Evolutionary conservation across 441 rosid species (phyloP), one percentile per base, ranked within the genome.

Genomic region (Populus hybrid): DNA sequence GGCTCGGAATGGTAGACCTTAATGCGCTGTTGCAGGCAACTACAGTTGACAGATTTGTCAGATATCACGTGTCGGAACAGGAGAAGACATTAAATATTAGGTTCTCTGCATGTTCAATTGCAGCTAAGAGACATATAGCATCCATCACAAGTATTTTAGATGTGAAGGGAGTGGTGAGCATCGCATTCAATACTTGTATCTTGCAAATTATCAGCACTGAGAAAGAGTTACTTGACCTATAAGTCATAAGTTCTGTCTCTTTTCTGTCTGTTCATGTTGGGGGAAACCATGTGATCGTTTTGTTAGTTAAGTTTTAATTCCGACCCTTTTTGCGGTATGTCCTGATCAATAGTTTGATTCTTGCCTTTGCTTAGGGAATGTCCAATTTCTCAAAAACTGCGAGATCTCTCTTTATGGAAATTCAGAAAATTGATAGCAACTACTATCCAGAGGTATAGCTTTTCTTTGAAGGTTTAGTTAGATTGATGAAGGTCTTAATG

Each of bases 321-420:
- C 65, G 33, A 16, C 59, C 9, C 33, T 68, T 35, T 74, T 50
- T 28, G 12, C 68, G 23, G 38, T 65, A 68, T 77, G 67, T 65
- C 72, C 74, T 69, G 75, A 77, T 35, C 38, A 68, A 64, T 70
- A 20, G 72, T 81, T 75, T 40, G 31, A 3, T 36, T 78, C 23
- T 74, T 74, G 45, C 67, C 45, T 79, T 77, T 82, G 78, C 63
- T 35, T 69, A 89, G 92, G 91, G 92, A 74, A 84, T 86, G 91
- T 81, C 87, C 36, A 89, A 87, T 78, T 90, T 89, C 88, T 88
- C 90, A 23, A 90, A 88, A 84, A 83, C 94, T n/a, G 92, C 91
- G 2, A 87, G 92, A 78, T 76, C 78, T 66, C 82, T 90, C 64
- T 88, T 90, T 76, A 78, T 88, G 89, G 90, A 89, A 83, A 84